phyloP scores from a whole-genome alignment of 169 alveolate species.

The Cryptosporidium sp. region DNA sequence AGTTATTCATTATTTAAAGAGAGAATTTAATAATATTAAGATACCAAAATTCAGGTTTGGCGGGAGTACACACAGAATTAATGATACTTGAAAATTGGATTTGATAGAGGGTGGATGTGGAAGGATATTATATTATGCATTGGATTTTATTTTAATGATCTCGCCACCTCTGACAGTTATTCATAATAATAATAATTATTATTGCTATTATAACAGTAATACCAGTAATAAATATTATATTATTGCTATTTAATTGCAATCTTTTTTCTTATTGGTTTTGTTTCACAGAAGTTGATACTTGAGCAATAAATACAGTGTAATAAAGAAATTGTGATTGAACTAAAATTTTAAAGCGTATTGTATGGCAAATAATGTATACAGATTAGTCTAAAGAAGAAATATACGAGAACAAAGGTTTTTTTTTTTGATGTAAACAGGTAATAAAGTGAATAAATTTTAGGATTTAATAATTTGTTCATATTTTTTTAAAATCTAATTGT shows the following conservation, averaged over 20 bases:
- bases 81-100: conserved; percentile 5
- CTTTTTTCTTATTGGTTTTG: too few relatives aligned
- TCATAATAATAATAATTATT: not conserved
- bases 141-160: not conserved
- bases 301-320: too few relatives aligned
- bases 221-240: too few relatives aligned
- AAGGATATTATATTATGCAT: conserved; percentile 40
- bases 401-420: not conserved
- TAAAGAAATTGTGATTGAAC: not conserved
- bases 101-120: conserved; percentile 55
- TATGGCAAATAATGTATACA: not conserved
- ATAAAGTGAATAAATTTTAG: not conserved
- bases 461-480: not conserved
- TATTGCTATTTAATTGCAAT: not conserved
- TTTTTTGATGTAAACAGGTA: not conserved
- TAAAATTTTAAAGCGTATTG: too few relatives aligned
- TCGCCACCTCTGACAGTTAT: not conserved
- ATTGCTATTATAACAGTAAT: not conserved
- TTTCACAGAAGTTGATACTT: not conserved
- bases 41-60: conserved; percentile 8
- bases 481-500: too few relatives aligned
- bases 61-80: not conserved
- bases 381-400: not conserved
- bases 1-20: not conserved
- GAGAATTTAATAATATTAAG: not conserved